These are phyloP conservation scores for Paecilomyces formosus DNA, from an alignment of 2,329 filamentous ascomycete genomes.

Conservation along the genomic window DNA sequence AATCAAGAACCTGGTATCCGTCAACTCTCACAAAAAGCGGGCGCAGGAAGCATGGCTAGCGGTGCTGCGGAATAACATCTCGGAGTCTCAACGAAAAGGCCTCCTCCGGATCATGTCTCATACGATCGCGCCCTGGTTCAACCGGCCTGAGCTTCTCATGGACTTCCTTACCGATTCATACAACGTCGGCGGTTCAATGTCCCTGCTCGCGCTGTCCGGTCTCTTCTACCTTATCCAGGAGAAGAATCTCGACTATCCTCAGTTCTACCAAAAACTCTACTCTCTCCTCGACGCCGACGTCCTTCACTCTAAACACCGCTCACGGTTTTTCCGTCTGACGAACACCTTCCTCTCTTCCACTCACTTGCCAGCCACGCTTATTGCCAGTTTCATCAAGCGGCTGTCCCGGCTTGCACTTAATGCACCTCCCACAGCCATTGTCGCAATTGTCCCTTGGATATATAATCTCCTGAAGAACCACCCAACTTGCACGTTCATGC, in stretches of 20 bases:
- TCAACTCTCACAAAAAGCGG: slow-evolving; percentile 65
- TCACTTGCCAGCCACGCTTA: slow-evolving; percentile 81
- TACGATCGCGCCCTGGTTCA: slow-evolving; percentile 82
- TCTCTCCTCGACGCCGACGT: slow-evolving; percentile 79
- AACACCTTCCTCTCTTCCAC: slow-evolving; percentile 86
- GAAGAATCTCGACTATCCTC: slow-evolving; percentile 91
- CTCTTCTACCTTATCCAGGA: slow-evolving; percentile 92
- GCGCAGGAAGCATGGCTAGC: slow-evolving; percentile 84
- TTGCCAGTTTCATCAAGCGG: slow-evolving; percentile 96
- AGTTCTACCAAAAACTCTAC: slow-evolving; percentile 91
- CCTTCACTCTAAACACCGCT: slow-evolving; percentile 88
- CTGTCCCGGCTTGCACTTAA: slow-evolving; percentile 76
- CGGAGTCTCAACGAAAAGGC: slow-evolving; percentile 67
- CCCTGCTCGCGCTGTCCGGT: slow-evolving; percentile 80
- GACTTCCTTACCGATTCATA: slow-evolving; percentile 97
- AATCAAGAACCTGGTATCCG: slow-evolving; percentile 60
- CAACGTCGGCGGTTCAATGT: slow-evolving; percentile 75
- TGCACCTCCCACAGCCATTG: slow-evolving; percentile 81
- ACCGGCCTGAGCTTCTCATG: slow-evolving; percentile 78
- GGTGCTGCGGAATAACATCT: slow-evolving; percentile 58
- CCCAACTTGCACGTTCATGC: slow-evolving; percentile 89
- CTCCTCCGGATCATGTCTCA: slow-evolving; percentile 68
- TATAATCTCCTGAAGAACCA: slow-evolving; percentile 92
- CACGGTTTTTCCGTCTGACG: slow-evolving; percentile 83
- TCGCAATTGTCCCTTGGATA: slow-evolving; percentile 82